phyloP scores from a whole-genome alignment of 1,284 basidiomycete genomes.

The Abortiporus biennis region DNA sequence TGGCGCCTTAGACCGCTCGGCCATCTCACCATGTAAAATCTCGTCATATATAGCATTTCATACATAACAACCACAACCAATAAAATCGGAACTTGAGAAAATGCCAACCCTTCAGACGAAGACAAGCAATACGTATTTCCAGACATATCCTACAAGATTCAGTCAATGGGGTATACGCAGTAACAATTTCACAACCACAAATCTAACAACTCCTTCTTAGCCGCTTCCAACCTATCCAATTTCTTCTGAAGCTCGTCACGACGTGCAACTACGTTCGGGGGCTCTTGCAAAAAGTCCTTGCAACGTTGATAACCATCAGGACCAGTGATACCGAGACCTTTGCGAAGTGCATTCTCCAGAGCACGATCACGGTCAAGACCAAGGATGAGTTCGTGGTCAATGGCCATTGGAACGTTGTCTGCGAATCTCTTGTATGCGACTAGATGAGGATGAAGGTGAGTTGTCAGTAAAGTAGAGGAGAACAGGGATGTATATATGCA shows the following conservation, averaged over 20 bases:
- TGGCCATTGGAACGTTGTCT: conserved; percentile 56
- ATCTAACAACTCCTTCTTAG: conserved; percentile 39
- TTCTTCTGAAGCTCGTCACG: conserved; percentile 48
- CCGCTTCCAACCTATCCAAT: conserved; percentile 43
- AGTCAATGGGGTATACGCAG: too few species aligned
- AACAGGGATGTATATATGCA: not conserved
- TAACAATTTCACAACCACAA: conserved; percentile 16
- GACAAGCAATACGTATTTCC: too few species aligned
- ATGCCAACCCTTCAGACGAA: too few species aligned
- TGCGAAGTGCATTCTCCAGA: conserved; percentile 38
- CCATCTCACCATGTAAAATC: conserved; percentile 67
- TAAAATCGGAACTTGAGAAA: too few species aligned
- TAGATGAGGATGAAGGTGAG: conserved; percentile 18
- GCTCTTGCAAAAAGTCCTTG: conserved; percentile 50
- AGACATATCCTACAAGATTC: too few species aligned
- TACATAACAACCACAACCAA: too few species aligned
- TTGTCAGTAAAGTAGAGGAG: too few species aligned
- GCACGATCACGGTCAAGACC: conserved; percentile 26
- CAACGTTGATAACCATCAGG: conserved; percentile 43
- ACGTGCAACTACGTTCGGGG: conserved; percentile 33
- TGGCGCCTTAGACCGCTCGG: conserved; percentile 84
- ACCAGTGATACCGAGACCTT: conserved; percentile 39
- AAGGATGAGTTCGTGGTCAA: conserved; percentile 56
- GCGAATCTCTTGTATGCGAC: conserved; percentile 65
- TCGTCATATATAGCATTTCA: too few species aligned